phyloP scores from a whole-genome alignment of 1,284 basidiomycete species.

The Tilletia horrida region DNA sequence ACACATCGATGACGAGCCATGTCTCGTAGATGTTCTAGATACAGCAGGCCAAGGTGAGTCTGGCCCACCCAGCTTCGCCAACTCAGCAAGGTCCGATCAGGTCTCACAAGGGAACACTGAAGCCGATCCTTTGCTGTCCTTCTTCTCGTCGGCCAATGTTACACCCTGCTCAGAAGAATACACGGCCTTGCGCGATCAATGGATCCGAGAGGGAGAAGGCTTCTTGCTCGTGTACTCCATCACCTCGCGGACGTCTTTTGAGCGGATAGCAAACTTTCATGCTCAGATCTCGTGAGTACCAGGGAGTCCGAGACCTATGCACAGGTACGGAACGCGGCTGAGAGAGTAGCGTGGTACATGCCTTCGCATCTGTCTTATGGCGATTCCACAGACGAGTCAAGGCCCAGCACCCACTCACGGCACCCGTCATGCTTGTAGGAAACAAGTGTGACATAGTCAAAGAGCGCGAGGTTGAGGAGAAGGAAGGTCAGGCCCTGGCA shows the following conservation, averaged over 20 bases:
- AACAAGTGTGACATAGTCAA: conserved; percentile 79
- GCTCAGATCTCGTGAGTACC: conserved; percentile 55
- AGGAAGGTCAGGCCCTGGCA: conserved; percentile 54
- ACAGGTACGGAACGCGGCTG: not conserved
- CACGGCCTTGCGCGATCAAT: conserved; percentile 56
- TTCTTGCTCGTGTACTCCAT: conserved; percentile 57
- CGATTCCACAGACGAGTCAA: conserved; percentile 46
- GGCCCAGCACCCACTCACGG: conserved; percentile 54
- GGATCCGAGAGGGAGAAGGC: conserved; percentile 57
- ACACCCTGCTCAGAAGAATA: conserved; percentile 54
- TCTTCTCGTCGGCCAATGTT: too few species aligned
- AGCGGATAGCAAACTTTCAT: conserved; percentile 55
- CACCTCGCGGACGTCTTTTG: conserved; percentile 56
- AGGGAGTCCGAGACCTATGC: too few species aligned
- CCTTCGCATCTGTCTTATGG: too few species aligned
- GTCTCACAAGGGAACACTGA: too few species aligned
- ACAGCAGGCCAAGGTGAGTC: conserved; percentile 75
- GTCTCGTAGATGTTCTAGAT: conserved; percentile 74
- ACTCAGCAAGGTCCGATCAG: too few species aligned
- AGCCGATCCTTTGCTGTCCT: too few species aligned
- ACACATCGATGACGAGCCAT: conserved; percentile 56
- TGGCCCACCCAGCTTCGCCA: too few species aligned
- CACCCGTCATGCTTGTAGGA: conserved; percentile 79
- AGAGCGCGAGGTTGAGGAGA: conserved; percentile 69
- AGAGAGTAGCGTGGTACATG: not conserved